Percentiles rank a stretch among this genome's conserved stretches.
phyloP scores from a whole-genome alignment of 2,329 filamentous ascomycete species.

The Anisogramma anomala region DNA sequence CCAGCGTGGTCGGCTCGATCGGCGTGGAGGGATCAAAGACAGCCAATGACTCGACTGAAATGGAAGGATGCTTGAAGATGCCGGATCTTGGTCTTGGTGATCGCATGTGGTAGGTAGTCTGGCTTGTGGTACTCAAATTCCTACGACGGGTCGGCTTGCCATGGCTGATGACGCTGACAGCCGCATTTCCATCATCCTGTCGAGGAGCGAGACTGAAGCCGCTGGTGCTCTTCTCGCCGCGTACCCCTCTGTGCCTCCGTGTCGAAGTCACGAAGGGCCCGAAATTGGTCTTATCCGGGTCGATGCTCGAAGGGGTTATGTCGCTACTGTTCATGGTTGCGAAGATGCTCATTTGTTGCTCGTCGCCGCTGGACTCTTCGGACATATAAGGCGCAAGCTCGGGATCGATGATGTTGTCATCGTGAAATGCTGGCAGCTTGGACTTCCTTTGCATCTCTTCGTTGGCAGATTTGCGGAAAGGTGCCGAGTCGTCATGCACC shows the following conservation, averaged over 20 bases:
- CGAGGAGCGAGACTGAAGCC: slow-evolving; percentile 59
- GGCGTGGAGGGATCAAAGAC: slow-evolving; percentile 32
- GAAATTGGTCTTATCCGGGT: slow-evolving; percentile 64
- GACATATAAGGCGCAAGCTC: slow-evolving; percentile 93
- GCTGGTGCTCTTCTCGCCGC: slow-evolving; percentile 63
- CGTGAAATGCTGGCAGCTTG: slow-evolving; percentile 82
- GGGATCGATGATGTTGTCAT: slow-evolving; percentile 96
- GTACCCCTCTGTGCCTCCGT: slow-evolving; percentile 63
- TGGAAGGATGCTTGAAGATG: slow-evolving; percentile 44
- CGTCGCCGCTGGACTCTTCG: slow-evolving; percentile 86
- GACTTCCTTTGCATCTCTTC: slow-evolving; percentile 56
- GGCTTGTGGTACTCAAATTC: slow-evolving; percentile 76
- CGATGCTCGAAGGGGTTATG: slow-evolving; percentile 51
- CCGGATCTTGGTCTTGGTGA: slow-evolving; percentile 57
- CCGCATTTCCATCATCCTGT: slow-evolving; percentile 49
- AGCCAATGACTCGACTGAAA: slow-evolving; percentile 40
- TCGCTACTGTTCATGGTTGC: slow-evolving; percentile 59
- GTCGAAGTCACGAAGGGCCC: slow-evolving; percentile 60
- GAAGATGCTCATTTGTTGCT: slow-evolving; percentile 81
- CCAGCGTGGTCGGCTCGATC: slow-evolving; percentile 39
- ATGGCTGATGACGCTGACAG: slow-evolving; percentile 45
- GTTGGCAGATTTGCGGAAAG: slow-evolving; percentile 64
- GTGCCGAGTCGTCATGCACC: slow-evolving; percentile 66
- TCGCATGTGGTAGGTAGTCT: slow-evolving; percentile 51
- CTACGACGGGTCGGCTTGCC: slow-evolving; percentile 57